A percentile compares a stretch with the other conserved stretches of the same genome.
Evolutionary conservation across 2,329 filamentous ascomycete genomes (phyloP).

Genomic region (Cryphonectria naterciae): DNA sequence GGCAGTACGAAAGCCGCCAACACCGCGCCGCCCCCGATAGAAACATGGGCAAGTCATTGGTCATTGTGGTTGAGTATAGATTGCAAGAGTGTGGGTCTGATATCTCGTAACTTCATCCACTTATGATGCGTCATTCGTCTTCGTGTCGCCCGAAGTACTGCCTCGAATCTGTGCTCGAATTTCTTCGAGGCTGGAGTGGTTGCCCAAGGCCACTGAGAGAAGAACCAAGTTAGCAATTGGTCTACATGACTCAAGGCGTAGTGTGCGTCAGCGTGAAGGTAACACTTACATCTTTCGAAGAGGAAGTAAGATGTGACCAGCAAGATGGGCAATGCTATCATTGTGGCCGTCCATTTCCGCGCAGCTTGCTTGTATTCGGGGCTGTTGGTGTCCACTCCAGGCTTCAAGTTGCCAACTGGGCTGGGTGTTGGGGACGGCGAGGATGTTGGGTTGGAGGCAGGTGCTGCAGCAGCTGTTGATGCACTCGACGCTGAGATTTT

Average conservation of each 20-base stretch:
- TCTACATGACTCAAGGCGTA: background rate
- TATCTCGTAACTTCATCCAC: background rate
- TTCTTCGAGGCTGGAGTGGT: background rate
- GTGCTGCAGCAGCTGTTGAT: background rate
- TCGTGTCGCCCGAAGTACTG: background rate
- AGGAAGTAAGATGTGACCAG: conserved; percentile 60
- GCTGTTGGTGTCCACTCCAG: conserved; percentile 38
- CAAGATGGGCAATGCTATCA: conserved; percentile 58
- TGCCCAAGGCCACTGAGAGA: conserved; percentile 1
- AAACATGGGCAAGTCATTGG: background rate
- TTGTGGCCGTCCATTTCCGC: conserved; percentile 49
- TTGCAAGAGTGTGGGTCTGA: background rate
- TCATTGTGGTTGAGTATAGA: background rate
- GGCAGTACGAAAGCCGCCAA: background rate
- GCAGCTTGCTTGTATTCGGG: conserved; percentile 49
- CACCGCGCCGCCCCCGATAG: background rate
- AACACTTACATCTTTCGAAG: conserved; percentile 52
- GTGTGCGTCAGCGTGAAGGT: background rate
- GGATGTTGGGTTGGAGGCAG: background rate
- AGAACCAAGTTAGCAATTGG: background rate
- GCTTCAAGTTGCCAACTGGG: background rate
- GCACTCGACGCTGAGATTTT: background rate
- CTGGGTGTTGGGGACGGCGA: background rate
- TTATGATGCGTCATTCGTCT: background rate
- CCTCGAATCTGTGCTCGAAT: conserved; percentile 1